Evolutionary conservation across 2,329 filamentous ascomycete genomes (phyloP).

Genomic region (Phaeosphaeriaceae sp.): DNA sequence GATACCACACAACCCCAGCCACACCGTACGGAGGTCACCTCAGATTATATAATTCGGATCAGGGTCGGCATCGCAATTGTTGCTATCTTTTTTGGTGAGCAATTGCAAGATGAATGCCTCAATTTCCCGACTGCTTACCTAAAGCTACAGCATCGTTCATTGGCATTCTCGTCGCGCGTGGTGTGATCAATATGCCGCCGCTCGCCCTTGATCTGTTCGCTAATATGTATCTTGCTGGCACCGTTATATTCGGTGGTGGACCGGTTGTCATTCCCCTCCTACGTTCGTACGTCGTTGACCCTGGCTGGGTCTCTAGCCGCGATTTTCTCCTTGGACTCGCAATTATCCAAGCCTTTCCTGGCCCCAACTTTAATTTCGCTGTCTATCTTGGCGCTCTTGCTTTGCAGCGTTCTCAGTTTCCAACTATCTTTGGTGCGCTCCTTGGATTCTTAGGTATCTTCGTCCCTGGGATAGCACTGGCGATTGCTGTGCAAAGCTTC

Average conservation of each 20-base stretch:
- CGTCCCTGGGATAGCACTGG: slow-evolving; percentile 47
- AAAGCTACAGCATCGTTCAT: slow-evolving; percentile 65
- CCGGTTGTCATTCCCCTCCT: slow-evolving; percentile 55
- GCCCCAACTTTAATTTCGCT: slow-evolving; percentile 64
- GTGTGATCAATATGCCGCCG: slow-evolving; percentile 48
- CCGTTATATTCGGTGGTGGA: slow-evolving; percentile 58
- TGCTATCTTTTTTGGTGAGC: too few species aligned
- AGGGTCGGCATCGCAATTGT: too few species aligned
- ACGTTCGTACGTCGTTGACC: slow-evolving; percentile 61
- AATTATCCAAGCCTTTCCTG: slow-evolving; percentile 73
- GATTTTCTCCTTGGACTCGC: slow-evolving; percentile 77
- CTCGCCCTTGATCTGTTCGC: slow-evolving; percentile 68
- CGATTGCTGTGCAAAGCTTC: slow-evolving; percentile 46
- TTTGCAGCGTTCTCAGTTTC: slow-evolving; percentile 30
- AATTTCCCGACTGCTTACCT: slow-evolving; percentile 40
- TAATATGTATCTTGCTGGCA: slow-evolving; percentile 76
- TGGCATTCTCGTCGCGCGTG: slow-evolving; percentile 59
- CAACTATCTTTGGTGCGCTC: slow-evolving; percentile 44
- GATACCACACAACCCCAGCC: too few species aligned
- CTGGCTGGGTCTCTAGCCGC: slow-evolving; percentile 72
- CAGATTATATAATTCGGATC: too few species aligned
- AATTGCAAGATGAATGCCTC: slow-evolving; percentile 14
- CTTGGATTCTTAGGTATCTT: slow-evolving; percentile 51
- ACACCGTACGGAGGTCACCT: too few species aligned
- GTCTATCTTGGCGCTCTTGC: slow-evolving; percentile 52